phyloP scores from a whole-genome alignment of 257 asterid species.

The Solanum appendiculatum region DNA sequence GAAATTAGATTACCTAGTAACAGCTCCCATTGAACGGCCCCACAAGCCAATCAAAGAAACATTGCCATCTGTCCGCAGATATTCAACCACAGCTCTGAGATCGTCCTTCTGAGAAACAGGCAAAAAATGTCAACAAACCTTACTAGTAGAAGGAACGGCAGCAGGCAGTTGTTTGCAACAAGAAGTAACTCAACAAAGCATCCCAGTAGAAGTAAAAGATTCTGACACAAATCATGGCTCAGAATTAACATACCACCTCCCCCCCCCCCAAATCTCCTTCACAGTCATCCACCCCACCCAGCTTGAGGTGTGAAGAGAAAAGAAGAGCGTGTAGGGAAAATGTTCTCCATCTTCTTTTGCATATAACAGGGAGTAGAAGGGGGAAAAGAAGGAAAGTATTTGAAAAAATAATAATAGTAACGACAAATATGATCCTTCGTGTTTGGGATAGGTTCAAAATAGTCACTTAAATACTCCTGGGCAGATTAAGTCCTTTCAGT shows the following conservation, averaged over 20 bases:
- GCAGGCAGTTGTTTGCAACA: background rate
- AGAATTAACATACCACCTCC: background rate
- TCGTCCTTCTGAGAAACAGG: conserved; percentile 67
- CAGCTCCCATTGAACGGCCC: conserved; percentile 99
- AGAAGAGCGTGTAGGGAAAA: background rate
- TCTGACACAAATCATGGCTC: background rate
- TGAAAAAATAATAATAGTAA: background rate
- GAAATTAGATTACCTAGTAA: conserved; percentile 50
- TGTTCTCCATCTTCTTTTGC: background rate
- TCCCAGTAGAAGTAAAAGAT: background rate
- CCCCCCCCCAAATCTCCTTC: too few species aligned
- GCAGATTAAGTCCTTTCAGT: background rate
- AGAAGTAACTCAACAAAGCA: background rate
- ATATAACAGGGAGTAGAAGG: background rate
- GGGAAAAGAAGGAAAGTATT: background rate
- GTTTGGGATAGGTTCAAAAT: background rate
- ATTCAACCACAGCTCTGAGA: conserved; percentile 75
- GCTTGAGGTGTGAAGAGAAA: background rate
- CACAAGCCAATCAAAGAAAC: conserved; percentile 85
- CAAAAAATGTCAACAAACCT: conserved; percentile 3
- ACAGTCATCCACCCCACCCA: background rate
- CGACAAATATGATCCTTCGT: background rate
- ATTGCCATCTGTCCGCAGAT: conserved; percentile 68
- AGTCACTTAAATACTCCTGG: background rate
- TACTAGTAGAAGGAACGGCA: background rate